These are phyloP conservation scores for Rhizopus sp. DNA, from an alignment of 371 early-diverging fungal genomes.

Conservation along the genomic window DNA sequence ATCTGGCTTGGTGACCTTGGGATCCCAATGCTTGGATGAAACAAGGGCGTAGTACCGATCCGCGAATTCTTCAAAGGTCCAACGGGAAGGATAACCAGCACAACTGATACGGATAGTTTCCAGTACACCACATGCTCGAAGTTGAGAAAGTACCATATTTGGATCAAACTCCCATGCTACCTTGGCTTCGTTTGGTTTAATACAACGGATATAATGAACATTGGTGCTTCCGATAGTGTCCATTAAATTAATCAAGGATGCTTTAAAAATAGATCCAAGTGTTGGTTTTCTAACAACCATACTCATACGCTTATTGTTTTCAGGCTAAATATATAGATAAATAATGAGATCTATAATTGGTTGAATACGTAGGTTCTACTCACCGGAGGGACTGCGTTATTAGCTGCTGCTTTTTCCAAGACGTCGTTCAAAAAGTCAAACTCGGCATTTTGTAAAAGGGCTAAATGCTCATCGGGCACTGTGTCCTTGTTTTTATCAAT, in stretches of 20 bases:
- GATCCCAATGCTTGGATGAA: slow-evolving; percentile 68
- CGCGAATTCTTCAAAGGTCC: slow-evolving; percentile 94
- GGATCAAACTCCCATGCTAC: slow-evolving; percentile 89
- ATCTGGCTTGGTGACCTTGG: slow-evolving; percentile 32
- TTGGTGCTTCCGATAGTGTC: slow-evolving; percentile 91
- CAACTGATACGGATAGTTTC: slow-evolving; percentile 99
- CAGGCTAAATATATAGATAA: slow-evolving; percentile 23
- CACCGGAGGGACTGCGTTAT: slow-evolving; percentile 42
- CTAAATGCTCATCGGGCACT: slow-evolving; percentile 89
- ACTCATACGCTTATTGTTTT: slow-evolving; percentile 58
- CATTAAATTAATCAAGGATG: slow-evolving; percentile 90
- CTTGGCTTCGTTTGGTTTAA: slow-evolving; percentile 96
- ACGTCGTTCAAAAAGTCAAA: slow-evolving; percentile 65
- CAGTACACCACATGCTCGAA: slow-evolving; percentile 99
- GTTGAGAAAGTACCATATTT: slow-evolving; percentile 90
- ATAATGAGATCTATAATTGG: neutral
- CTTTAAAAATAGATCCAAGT: slow-evolving; percentile 84
- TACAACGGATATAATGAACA: slow-evolving; percentile 97
- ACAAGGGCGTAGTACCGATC: slow-evolving; percentile 91
- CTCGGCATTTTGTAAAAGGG: slow-evolving; percentile 64
- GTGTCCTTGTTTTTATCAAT: slow-evolving; percentile 99
- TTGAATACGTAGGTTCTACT: neutral
- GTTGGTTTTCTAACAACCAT: slow-evolving; percentile 77
- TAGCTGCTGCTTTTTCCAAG: slow-evolving; percentile 16
- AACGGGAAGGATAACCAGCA: slow-evolving; percentile 98